Evolutionary conservation across 805 yeast genomes (phyloP).

Genomic region (Suhomyces emberorum): DNA sequence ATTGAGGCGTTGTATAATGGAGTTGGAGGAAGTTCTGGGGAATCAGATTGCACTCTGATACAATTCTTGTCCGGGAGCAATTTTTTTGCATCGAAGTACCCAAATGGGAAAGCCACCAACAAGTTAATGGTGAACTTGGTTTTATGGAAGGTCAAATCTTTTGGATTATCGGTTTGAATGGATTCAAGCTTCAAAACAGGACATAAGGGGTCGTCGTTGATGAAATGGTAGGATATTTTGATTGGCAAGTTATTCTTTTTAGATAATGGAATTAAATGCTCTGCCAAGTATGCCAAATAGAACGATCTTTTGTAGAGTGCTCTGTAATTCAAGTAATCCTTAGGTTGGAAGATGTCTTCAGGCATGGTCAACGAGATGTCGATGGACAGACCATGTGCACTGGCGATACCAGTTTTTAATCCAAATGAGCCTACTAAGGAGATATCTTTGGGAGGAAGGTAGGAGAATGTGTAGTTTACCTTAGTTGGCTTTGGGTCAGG

Average conservation of each 20-base stretch:
- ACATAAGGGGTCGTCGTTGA: slow-evolving; percentile 72
- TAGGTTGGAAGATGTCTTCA: slow-evolving; percentile 63
- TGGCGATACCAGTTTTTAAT: slow-evolving; percentile 65
- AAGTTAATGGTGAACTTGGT: slow-evolving; percentile 72
- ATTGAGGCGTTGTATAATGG: slow-evolving; percentile 84
- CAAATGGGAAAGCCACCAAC: slow-evolving; percentile 68
- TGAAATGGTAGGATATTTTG: slow-evolving; percentile 57
- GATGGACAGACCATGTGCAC: slow-evolving; percentile 57
- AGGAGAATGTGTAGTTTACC: slow-evolving; percentile 69
- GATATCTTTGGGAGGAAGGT: slow-evolving; percentile 65
- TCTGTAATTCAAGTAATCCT: slow-evolving; percentile 87
- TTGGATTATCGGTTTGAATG: slow-evolving; percentile 44
- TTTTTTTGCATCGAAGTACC: slow-evolving; percentile 70
- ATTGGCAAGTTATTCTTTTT: slow-evolving; percentile 58
- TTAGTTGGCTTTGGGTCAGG: slow-evolving; percentile 84
- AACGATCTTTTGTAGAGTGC: slow-evolving; percentile 88
- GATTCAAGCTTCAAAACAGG: slow-evolving; percentile 71
- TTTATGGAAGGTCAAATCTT: slow-evolving; percentile 55
- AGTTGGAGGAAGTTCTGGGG: slow-evolving; percentile 60
- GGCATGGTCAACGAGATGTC: slow-evolving; percentile 89
- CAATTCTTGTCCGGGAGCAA: slow-evolving; percentile 78
- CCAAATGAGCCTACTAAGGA: slow-evolving; percentile 89
- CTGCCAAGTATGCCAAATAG: slow-evolving; percentile 76
- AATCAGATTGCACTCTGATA: slow-evolving; percentile 60
- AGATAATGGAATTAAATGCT: slow-evolving; percentile 52